These are phyloP conservation scores for Sarocladium strictum DNA, from an alignment of 2,329 filamentous ascomycete species.

Conservation along the genomic window DNA sequence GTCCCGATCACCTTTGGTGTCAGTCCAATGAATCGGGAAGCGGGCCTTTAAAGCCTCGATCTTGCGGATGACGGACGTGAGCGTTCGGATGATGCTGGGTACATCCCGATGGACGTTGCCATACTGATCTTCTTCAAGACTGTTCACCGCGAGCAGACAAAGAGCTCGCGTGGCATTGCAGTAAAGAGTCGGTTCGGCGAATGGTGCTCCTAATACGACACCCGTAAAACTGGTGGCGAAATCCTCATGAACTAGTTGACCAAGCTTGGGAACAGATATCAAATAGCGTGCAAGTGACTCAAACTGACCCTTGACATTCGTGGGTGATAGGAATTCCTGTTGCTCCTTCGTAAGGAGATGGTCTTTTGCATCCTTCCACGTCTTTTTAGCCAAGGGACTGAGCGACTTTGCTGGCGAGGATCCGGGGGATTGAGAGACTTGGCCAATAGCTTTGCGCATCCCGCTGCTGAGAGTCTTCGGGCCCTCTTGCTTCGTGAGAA, in stretches of 20 bases:
- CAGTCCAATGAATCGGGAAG: slow-evolving; percentile 71
- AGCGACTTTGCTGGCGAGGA: slow-evolving; percentile 42
- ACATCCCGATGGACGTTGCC: slow-evolving; percentile 85
- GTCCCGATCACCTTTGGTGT: slow-evolving; percentile 52
- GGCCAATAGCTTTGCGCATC: slow-evolving; percentile 39
- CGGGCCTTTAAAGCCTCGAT: slow-evolving; percentile 60
- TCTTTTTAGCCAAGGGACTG: slow-evolving; percentile 45
- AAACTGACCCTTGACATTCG: slow-evolving; percentile 43
- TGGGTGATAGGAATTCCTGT: slow-evolving; percentile 44
- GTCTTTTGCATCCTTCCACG: slow-evolving; percentile 40
- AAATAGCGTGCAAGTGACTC: slow-evolving; percentile 40
- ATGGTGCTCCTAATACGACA: slow-evolving; percentile 67
- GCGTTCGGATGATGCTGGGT: slow-evolving; percentile 63
- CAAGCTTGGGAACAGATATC: slow-evolving; percentile 21
- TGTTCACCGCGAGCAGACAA: slow-evolving; percentile 63
- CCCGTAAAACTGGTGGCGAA: slow-evolving; percentile 60
- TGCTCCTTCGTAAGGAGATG: slow-evolving; percentile 47
- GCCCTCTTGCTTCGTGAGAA: slow-evolving; percentile 34
- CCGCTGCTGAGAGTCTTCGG: slow-evolving; percentile 19
- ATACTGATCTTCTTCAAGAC: slow-evolving; percentile 73
- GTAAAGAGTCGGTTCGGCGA: slow-evolving; percentile 62
- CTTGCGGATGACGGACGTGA: slow-evolving; percentile 62
- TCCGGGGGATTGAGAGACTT: slow-evolving; percentile 40
- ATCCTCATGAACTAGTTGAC: slow-evolving; percentile 59
- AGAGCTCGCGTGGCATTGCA: slow-evolving; percentile 67